A percentile compares a stretch with the other conserved stretches of the same genome.
Evolutionary conservation across 495 filamentous ascomycete species (phyloP).

Genomic region (Penicillium odoratum): DNA sequence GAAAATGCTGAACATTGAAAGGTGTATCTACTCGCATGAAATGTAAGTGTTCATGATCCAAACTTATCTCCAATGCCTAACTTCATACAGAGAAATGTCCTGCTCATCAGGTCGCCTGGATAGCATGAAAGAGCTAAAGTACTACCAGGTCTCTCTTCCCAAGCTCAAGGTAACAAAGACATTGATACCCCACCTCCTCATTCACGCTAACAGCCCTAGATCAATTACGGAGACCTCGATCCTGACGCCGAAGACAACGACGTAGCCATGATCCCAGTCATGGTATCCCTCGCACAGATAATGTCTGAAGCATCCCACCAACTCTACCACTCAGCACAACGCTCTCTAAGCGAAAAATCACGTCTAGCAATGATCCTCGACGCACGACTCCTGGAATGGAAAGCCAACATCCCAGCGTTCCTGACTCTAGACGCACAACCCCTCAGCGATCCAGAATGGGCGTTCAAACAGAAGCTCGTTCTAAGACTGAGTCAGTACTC

Average conservation of each 20-base stretch:
- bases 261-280: constrained; percentile 29
- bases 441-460: constrained; percentile 29
- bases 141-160: constrained; percentile 28
- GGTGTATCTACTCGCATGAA: constrained; percentile 16
- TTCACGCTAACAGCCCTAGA: background rate
- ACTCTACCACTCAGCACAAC: constrained; percentile 27
- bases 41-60: background rate
- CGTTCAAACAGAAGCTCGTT: constrained; percentile 31
- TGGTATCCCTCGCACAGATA: constrained; percentile 28
- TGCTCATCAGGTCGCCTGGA: constrained; percentile 31
- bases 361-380: constrained; percentile 26
- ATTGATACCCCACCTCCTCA: background rate
- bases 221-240: constrained; percentile 12
- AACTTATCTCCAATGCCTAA: constrained; percentile 1
- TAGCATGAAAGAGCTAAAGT: constrained; percentile 30
- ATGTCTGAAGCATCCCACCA: constrained; percentile 32
- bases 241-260: constrained; percentile 28
- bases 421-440: constrained; percentile 20
- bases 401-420: constrained; percentile 19
- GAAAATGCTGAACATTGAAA: background rate
- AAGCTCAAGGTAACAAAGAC: constrained; percentile 17
- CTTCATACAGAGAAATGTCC: constrained; percentile 24
- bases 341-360: constrained; percentile 21
- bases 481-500: constrained; percentile 21
- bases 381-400: constrained; percentile 20